phyloP scores from a whole-genome alignment of 306 rosid genomes.

The Benincasa hispida region DNA sequence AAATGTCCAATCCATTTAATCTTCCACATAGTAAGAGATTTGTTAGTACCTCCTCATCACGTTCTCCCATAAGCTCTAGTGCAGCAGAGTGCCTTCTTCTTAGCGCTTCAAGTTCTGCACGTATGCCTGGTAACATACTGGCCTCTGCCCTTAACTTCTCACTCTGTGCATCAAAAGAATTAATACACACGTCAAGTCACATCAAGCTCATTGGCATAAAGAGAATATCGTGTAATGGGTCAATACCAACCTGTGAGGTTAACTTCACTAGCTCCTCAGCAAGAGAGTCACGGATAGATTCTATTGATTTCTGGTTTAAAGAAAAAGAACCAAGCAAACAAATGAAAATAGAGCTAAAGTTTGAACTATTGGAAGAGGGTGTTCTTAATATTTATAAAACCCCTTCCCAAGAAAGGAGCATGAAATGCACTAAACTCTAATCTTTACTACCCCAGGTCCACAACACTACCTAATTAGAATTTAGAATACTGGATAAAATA shows the following conservation, averaged over 20 bases:
- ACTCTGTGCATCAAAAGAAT: constrained; percentile 44
- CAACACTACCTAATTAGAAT: background rate
- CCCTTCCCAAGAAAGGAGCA: background rate
- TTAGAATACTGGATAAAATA: background rate
- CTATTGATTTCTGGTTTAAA: constrained; percentile 71
- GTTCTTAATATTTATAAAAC: too few relatives aligned
- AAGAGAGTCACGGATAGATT: constrained; percentile 94
- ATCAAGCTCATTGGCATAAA: background rate
- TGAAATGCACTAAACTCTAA: background rate
- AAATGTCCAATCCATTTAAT: background rate
- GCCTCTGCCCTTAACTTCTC: constrained; percentile 88
- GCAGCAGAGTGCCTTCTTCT: constrained; percentile 98
- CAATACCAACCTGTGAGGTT: constrained; percentile 69
- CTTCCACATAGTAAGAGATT: background rate
- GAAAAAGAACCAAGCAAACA: background rate
- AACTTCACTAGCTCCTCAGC: constrained; percentile 92
- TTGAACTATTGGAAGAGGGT: background rate
- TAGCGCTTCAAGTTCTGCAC: constrained; percentile 84
- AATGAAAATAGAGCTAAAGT: constrained; percentile 6
- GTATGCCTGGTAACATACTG: constrained; percentile 61
- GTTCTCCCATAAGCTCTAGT: constrained; percentile 98
- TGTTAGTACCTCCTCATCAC: constrained; percentile 84
- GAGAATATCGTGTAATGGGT: background rate
- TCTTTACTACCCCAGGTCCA: background rate
- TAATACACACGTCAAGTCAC: background rate